Base-by-base conservation (phyloP, 1,284 basidiomycete species). In the Ceratorhiza oryzae-sativae region DNA sequence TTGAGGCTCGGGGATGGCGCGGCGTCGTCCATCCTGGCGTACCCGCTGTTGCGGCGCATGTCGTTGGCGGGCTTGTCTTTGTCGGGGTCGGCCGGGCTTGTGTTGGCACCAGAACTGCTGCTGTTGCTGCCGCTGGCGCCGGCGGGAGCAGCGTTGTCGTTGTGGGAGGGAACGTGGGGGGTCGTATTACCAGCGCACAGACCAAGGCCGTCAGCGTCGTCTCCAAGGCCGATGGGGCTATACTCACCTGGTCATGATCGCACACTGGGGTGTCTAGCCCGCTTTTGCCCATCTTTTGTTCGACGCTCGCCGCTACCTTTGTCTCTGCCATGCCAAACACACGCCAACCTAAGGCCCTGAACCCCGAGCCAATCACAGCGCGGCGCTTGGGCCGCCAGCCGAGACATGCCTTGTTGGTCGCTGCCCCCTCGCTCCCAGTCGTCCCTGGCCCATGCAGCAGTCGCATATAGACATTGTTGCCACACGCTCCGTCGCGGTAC, bases 1-100 rank as follows among this genome's bases (percentile, higher is more conserved):
- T 83, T 78, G 74, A 89, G 80, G 1, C 85, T 83, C 0, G 89
- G 86, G 61, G 78, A 75, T 5, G 85, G 82, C 1, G 32, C 45
- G 2, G 55, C 15, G 82, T 79, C 18, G 78, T 76, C 74, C 80
- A 82, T 58, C 75, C 73, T 49, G 77, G 76, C 1, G 71, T 55
- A 55, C 6, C 41, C 36, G 39, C 65, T 39, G 32, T 12, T 53
- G 49, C n/a, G 49, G 9, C 49, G 58, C 39, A 42, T 42, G n/a
- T 59, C 58, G 30, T 42, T 55, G 49, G 1, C n/a, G 12, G 36
- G 36, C 55, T 36, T 58, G 32, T 58, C 30, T 12, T n/a, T 41
- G 32, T 58, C 18, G 20, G n/a, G 15, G 39, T 9, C 13, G 46
- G 46, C n/a, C 6, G 46, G 46, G 46, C 8, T 6, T 6, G 36